Base-by-base conservation (phyloP, 2,329 filamentous ascomycete genomes). In the Thelonectria discophora region DNA sequence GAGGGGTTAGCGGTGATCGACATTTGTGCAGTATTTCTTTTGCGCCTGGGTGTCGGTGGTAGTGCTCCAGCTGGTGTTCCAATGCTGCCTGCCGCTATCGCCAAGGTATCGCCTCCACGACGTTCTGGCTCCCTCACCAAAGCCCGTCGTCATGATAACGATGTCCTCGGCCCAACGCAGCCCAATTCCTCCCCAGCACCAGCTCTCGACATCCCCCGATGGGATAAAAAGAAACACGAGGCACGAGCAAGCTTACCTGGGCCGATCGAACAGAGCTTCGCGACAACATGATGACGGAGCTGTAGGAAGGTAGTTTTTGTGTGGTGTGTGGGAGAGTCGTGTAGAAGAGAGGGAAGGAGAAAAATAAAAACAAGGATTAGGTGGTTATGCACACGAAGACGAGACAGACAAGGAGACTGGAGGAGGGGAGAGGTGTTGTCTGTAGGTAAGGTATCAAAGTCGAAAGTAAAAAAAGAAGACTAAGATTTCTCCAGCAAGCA, bases 231-330 rank as follows among this genome's bases (percentile, higher is more conserved):
- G 53, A 63, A n/a, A 30, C 58, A 52, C 6, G 55, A 47, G 53
- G 21, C 18, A 53, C 58, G 57, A 37, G 52, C 9, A 11, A 43
- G 79, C 81, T 69, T 82, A 87, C 85, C 84, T 86, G 83, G 71
- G 84, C 84, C 77, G 84, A 78, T 76, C 83, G 76, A 69, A 81
- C 69, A 74, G 85, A 84, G 78, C 81, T 82, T 78, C 84, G 83
- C 76, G 85, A 86, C 77, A 88, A 75, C 85, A 88, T 88, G 67
- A 72, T 84, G 76, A 63, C 64, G 62, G 47, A 46, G 17, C 49
- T 48, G 56, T 43, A 13, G 21, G 40, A 47, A 32, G 58, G 58
- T n/a, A n/a, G 56, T 55, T 60, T 59, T 55, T 62, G 53, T 37
- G 57, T 56, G 46, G 46, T 50, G 17, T 66, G 61, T 69, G 61